Percentiles rank a stretch among this genome's conserved stretches.
Evolutionary conservation across 176 grass and related monocot species (phyloP).

Genomic region (Sorghum bicolor): DNA sequence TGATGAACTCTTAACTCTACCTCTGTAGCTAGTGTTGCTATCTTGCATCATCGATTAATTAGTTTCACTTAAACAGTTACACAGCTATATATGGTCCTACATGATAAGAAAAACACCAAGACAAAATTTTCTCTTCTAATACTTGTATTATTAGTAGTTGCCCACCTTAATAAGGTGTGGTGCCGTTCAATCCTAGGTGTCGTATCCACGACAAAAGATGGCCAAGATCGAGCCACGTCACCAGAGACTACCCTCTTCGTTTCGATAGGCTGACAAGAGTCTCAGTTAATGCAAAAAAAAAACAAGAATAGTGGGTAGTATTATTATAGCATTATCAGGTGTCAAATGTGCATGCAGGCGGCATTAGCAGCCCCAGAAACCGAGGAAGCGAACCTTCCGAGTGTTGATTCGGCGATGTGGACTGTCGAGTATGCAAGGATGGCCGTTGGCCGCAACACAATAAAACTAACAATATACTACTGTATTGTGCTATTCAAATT

Average conservation of each 20-base stretch:
- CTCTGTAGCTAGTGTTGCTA: not conserved
- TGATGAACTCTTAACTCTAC: not conserved
- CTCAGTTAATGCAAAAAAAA: not conserved
- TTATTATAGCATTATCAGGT: not conserved
- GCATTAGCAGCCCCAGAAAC: conserved; percentile 7
- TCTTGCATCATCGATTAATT: not conserved
- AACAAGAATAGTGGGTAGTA: not conserved
- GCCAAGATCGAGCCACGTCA: not conserved
- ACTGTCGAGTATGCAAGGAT: not conserved
- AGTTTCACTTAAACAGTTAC: not conserved
- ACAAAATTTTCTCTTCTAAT: too few relatives aligned
- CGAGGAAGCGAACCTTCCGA: conserved; percentile 33
- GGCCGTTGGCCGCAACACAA: not conserved
- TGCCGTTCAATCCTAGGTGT: not conserved
- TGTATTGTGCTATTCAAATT: not conserved
- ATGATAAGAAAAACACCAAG: too few relatives aligned
- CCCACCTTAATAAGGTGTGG: too few relatives aligned
- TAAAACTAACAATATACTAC: too few relatives aligned
- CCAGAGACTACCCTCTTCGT: not conserved
- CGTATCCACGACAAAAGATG: not conserved
- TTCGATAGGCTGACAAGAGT: not conserved
- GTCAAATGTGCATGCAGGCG: not conserved
- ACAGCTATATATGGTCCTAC: too few relatives aligned
- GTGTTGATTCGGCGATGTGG: not conserved
- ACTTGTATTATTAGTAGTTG: too few relatives aligned